These are phyloP conservation scores for Fraxinus latifolia DNA, from an alignment of 305 asterid species.

Conservation along the genomic window DNA sequence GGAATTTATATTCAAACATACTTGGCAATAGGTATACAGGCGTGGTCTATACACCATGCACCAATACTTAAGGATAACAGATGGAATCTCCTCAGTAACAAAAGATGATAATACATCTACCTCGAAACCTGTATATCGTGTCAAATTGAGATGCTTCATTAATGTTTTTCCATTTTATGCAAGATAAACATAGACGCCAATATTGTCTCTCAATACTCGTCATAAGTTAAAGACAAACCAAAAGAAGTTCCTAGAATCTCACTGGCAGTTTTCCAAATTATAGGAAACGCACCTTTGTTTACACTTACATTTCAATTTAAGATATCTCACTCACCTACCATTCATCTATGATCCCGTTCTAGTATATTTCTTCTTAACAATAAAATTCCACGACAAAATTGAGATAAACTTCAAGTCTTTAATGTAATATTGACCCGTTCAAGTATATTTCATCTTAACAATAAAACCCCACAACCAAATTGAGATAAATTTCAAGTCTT, in stretches of 20 bases:
- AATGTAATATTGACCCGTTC: background rate
- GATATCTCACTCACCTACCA: background rate
- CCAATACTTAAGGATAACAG: background rate
- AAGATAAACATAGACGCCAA: background rate
- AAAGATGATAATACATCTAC: background rate
- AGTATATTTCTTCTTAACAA: background rate
- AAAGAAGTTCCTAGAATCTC: background rate
- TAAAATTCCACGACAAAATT: conserved; percentile 2
- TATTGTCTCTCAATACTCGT: background rate
- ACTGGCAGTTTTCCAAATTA: background rate
- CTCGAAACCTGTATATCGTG: background rate
- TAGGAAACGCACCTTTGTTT: background rate
- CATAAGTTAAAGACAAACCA: background rate
- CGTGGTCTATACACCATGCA: background rate
- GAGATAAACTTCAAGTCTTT: background rate
- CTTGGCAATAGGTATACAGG: background rate
- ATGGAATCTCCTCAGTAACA: conserved; percentile 1
- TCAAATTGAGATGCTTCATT: background rate
- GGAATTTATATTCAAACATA: background rate
- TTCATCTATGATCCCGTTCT: background rate
- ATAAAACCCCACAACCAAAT: background rate
- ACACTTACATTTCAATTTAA: background rate
- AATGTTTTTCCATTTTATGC: background rate
- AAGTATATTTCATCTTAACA: background rate
- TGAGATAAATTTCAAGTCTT: background rate